These are phyloP conservation scores for Sugiyamaella novakii DNA, from an alignment of 1,139 yeast species.

Conservation along the genomic window DNA sequence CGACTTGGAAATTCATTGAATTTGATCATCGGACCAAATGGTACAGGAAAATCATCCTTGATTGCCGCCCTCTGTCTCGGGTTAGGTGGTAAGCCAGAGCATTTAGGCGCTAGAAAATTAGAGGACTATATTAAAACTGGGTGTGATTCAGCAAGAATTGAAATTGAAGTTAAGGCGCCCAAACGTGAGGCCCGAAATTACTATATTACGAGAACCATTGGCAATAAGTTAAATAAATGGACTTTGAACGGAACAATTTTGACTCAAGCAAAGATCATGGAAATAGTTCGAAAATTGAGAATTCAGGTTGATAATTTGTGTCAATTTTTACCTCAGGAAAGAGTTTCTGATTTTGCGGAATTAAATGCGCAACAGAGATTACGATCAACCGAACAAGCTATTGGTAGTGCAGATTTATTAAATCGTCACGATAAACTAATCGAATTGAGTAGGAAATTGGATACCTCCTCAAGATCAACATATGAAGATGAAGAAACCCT, in stretches of 20 bases:
- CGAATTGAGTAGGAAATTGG: conserved; percentile 48
- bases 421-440: conserved; percentile 61
- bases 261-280: conserved; percentile 52
- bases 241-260: conserved; percentile 51
- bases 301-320: conserved; percentile 91
- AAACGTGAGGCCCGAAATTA: conserved; percentile 34
- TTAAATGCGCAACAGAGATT: conserved; percentile 74
- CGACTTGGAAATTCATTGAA: conserved; percentile 80
- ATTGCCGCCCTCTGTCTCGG: conserved; percentile 95
- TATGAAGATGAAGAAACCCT: conserved; percentile 30
- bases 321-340: conserved; percentile 92
- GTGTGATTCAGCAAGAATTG: conserved; percentile 56
- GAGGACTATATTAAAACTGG: conserved; percentile 81
- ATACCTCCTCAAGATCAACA: conserved; percentile 25
- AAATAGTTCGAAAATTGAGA: conserved; percentile 54
- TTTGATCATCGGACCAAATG: conserved; percentile 96
- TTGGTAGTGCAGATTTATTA: conserved; percentile 63
- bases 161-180: conserved; percentile 57
- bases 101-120: conserved; percentile 75
- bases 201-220: conserved; percentile 51
- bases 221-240: conserved; percentile 60
- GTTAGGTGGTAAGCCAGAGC: conserved; percentile 75
- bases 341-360: conserved; percentile 91
- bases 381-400: conserved; percentile 77
- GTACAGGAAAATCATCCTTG: conserved; percentile 92